Evolutionary conservation across 495 filamentous ascomycete genomes (phyloP).

Genomic region (Xylaria palmicola): DNA sequence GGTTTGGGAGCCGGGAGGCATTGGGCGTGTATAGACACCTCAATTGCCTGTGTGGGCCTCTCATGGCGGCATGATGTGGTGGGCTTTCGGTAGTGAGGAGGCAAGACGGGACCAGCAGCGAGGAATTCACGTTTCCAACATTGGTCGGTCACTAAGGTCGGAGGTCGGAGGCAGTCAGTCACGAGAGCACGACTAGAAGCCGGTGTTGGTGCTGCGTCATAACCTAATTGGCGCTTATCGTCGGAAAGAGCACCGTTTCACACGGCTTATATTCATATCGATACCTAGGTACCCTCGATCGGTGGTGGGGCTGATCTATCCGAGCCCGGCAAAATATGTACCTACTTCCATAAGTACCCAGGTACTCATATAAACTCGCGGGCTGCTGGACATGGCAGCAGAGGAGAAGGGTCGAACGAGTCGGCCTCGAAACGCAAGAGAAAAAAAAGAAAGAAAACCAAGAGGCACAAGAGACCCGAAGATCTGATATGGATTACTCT

Average conservation of each 20-base stretch:
- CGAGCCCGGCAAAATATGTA: too few species aligned
- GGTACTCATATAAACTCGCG: background rate
- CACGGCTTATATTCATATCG: too few species aligned
- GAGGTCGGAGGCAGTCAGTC: too few species aligned
- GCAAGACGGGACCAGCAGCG: background rate
- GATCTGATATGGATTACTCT: background rate
- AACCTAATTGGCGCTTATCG: background rate
- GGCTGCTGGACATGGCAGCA: background rate
- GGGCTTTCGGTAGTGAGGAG: slow-evolving; percentile 10
- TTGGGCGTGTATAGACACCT: slow-evolving; percentile 34
- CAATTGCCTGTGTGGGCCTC: slow-evolving; percentile 35
- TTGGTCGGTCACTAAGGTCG: too few species aligned
- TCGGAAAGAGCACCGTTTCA: background rate
- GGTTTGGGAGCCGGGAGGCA: slow-evolving; percentile 24
- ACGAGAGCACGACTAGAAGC: slow-evolving; percentile 3
- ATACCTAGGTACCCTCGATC: too few species aligned
- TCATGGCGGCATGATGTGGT: slow-evolving; percentile 49
- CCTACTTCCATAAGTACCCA: background rate
- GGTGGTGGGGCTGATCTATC: background rate
- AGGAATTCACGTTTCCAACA: too few species aligned
- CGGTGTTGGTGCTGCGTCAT: too few species aligned
- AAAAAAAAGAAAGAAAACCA: too few species aligned
- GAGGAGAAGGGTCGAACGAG: too few species aligned
- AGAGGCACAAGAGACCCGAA: too few species aligned
- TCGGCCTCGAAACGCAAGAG: too few species aligned